Evolutionary conservation across 176 grass and related monocot species (phyloP).

Genomic region (Bolboschoenus planiculmis): DNA sequence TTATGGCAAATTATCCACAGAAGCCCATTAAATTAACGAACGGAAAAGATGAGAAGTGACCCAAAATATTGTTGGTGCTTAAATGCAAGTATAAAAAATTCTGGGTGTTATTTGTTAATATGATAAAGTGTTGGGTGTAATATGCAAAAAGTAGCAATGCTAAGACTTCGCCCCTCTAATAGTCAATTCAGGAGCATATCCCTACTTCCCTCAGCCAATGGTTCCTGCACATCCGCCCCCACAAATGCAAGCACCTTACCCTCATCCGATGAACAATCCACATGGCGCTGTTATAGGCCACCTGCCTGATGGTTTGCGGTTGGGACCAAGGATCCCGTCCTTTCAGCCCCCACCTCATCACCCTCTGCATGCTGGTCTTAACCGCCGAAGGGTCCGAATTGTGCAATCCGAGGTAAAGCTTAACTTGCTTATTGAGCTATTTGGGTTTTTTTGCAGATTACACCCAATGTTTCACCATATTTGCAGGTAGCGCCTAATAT

Average conservation of each 20-base stretch:
- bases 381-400: not conserved
- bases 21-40: not conserved
- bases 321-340: slow-evolving; percentile 12
- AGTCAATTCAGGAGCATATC: slow-evolving; percentile 16
- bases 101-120: slow-evolving; percentile 1
- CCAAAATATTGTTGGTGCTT: not conserved
- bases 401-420: slow-evolving; percentile 12
- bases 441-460: not conserved
- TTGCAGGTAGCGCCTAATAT: not conserved
- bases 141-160: slow-evolving; percentile 11
- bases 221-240: not conserved
- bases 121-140: slow-evolving; percentile 7
- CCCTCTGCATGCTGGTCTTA: not conserved
- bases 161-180: slow-evolving; percentile 18
- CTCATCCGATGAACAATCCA: not conserved
- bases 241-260: slow-evolving; percentile 17
- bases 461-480: not conserved
- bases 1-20: not conserved
- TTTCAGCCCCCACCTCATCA: slow-evolving; percentile 4
- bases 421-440: not conserved
- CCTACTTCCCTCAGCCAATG: slow-evolving; percentile 19
- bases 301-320: not conserved
- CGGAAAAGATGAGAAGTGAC: not conserved
- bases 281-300: slow-evolving; percentile 2
- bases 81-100: not conserved